Evolutionary conservation across 805 yeast genomes (phyloP).

Genomic region (Hanseniaspora lachancei): DNA sequence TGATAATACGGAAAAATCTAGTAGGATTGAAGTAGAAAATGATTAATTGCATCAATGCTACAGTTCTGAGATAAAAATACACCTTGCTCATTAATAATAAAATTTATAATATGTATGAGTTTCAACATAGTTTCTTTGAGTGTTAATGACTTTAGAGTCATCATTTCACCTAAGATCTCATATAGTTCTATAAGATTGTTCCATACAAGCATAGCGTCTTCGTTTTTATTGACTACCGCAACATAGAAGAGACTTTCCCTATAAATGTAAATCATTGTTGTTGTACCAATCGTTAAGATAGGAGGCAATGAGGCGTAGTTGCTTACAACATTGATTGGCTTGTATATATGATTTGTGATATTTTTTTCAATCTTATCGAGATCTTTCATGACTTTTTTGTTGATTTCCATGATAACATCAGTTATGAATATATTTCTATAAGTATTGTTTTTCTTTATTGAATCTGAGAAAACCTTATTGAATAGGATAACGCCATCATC

Average conservation of each 20-base stretch:
- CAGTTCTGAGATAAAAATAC: constrained; percentile 22
- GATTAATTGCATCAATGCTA: background rate
- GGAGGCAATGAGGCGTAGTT: constrained; percentile 27
- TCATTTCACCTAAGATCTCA: constrained; percentile 34
- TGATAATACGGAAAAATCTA: background rate
- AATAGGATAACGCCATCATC: constrained; percentile 2
- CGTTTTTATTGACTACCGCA: constrained; percentile 79
- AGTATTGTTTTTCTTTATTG: constrained; percentile 3
- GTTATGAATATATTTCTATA: constrained; percentile 5
- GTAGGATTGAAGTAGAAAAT: constrained; percentile 7
- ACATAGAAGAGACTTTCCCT: constrained; percentile 59
- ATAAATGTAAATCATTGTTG: constrained; percentile 72
- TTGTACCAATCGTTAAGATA: constrained; percentile 75
- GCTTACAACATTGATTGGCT: background rate
- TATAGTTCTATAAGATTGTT: constrained; percentile 63
- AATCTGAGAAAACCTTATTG: background rate
- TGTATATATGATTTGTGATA: background rate
- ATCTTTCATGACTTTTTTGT: constrained; percentile 2
- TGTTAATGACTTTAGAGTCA: constrained; percentile 32
- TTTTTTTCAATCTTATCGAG: background rate
- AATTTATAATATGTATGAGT: constrained; percentile 68
- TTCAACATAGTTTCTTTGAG: constrained; percentile 53
- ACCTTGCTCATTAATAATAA: constrained; percentile 33
- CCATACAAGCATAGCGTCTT: constrained; percentile 65
- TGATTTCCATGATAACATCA: constrained; percentile 7